phyloP scores from a whole-genome alignment of 2,329 filamentous ascomycete genomes.

The Ascochyta koolunga region DNA sequence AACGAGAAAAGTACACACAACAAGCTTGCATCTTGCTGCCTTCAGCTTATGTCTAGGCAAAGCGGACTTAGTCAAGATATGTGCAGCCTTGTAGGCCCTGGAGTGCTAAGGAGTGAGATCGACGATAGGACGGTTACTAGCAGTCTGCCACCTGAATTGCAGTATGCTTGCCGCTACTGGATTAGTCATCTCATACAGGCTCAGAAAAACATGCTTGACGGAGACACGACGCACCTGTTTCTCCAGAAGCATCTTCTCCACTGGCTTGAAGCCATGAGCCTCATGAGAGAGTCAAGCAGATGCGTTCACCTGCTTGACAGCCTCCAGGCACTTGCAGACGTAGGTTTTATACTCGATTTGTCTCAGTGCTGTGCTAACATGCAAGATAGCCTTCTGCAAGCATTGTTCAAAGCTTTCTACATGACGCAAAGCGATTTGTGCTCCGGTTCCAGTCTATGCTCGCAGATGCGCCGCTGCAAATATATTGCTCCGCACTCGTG shows the following conservation, averaged over 20 bases:
- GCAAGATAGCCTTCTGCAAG: neutral
- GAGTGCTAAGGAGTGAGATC: constrained; percentile 15
- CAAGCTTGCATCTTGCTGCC: constrained; percentile 42
- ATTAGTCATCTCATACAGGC: constrained; percentile 24
- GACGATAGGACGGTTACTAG: constrained; percentile 12
- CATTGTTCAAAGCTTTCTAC: constrained; percentile 25
- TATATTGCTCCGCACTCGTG: constrained; percentile 47
- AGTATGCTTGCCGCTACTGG: constrained; percentile 52
- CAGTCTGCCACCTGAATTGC: constrained; percentile 21
- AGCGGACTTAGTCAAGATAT: constrained; percentile 46
- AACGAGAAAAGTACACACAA: constrained; percentile 43
- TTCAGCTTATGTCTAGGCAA: constrained; percentile 43
- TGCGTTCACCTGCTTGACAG: constrained; percentile 26
- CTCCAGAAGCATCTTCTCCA: constrained; percentile 50
- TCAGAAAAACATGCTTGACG: constrained; percentile 23
- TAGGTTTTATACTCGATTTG: constrained; percentile 14
- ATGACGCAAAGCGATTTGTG: constrained; percentile 44
- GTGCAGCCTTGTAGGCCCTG: constrained; percentile 28
- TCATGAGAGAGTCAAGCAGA: constrained; percentile 32
- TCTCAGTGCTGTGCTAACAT: constrained; percentile 1
- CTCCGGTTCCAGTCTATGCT: constrained; percentile 30
- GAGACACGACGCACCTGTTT: constrained; percentile 42
- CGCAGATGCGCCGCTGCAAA: constrained; percentile 43
- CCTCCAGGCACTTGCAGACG: constrained; percentile 15
- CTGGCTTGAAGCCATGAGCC: constrained; percentile 54